Evolutionary conservation across 345 rosid species (phyloP).

Genomic region (Lenwebbia sp.): DNA sequence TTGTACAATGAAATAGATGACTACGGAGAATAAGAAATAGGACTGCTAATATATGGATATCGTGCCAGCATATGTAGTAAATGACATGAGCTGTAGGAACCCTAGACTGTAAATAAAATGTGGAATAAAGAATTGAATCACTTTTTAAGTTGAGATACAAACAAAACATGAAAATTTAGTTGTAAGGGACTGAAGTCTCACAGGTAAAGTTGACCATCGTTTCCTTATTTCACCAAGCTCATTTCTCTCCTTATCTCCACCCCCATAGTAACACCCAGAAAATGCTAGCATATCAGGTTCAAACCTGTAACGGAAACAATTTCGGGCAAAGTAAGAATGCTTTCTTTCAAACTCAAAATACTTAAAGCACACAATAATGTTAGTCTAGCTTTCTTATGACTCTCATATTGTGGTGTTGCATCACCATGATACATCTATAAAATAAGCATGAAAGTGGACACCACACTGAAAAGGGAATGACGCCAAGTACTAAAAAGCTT

Average conservation of each 20-base stretch:
- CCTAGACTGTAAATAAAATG: not conserved
- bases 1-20: not conserved
- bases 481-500: not conserved
- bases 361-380: not conserved
- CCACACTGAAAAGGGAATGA: not conserved
- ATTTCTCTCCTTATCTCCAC: conserved; percentile 90
- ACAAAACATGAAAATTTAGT: not conserved
- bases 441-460: not conserved
- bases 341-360: not conserved
- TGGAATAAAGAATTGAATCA: not conserved
- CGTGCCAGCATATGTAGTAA: not conserved
- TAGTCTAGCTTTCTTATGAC: not conserved
- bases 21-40: not conserved
- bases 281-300: conserved; percentile 99
- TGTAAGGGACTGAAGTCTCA: conserved; percentile 29
- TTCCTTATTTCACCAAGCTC: conserved; percentile 92
- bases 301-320: conserved; percentile 39
- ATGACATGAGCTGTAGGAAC: not conserved
- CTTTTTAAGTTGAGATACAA: not conserved
- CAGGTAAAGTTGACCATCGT: conserved; percentile 96
- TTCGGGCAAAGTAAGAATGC: not conserved
- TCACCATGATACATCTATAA: not conserved
- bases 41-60: not conserved
- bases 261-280: conserved; percentile 98
- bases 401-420: not conserved